Evolutionary conservation across 2,329 filamentous ascomycete genomes (phyloP), one percentile per base, ranked within the genome.

Genomic region (Neurospora sp.): DNA sequence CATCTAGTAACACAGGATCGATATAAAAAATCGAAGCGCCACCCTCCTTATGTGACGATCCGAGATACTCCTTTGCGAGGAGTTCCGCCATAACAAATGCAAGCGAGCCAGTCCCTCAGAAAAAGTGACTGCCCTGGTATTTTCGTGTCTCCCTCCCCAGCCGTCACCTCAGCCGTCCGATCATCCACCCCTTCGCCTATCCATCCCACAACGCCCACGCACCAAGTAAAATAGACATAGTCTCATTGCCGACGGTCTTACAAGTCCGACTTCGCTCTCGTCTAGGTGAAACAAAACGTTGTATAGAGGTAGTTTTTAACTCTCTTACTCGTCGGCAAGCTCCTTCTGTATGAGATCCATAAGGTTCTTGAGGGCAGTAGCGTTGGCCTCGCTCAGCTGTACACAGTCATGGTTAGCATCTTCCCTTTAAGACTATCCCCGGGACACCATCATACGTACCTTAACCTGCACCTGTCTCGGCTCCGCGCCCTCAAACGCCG

Each of bases 401-500:
- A 52, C 38, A 7, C 15, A 17, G 68, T 43, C 52, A 10, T 36
- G 1, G 72, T 70, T 43, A 71, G 71, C 36, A 66, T 36, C 4
- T 0, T 10, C 42, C 42, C 3, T 4, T 62, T 9, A 7, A 62
- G 13, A 28, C 3, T 15, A 62, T 33, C 4, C 66, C 3, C 5
- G 11, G n/a, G 33, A 52, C 5, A 33, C 15, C n/a, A 58, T 33
- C 23, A 58, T 11, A 79, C 82, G 73, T 80, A 89, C 88, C 83
- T 87, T 89, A 73, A 90, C 83, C 71, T 89, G 86, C 70, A 90
- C 82, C 13, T 87, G 85, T 74, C 84, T 85, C 1, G 82, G 82
- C 46, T 85, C 82, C 2, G 81, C 80, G 28, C 84, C 87, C 74
- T 89, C 87, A 71, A 90, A 86, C 10, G 88, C 88, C 0, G 86